phyloP scores from a whole-genome alignment of 2,329 filamentous ascomycete species.

The Ophiostoma perfectum region DNA sequence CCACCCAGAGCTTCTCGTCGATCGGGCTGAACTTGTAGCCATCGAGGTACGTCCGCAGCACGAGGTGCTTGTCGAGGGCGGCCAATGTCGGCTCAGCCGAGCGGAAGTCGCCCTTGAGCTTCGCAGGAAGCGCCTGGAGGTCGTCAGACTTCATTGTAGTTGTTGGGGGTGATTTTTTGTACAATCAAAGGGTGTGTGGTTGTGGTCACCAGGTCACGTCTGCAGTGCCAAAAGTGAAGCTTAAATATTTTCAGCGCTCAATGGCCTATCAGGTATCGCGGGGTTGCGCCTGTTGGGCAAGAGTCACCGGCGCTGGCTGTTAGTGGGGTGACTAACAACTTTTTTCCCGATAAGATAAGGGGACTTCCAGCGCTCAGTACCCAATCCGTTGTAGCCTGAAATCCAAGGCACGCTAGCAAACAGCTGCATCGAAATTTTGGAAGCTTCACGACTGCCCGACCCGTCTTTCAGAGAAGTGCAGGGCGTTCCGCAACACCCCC shows the following conservation, averaged over 20 bases:
- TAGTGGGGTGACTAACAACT: constrained; percentile 18
- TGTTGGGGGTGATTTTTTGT: background rate
- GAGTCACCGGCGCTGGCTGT: background rate
- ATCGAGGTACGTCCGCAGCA: constrained; percentile 76
- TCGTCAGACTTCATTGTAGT: constrained; percentile 52
- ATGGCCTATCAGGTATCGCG: constrained; percentile 17
- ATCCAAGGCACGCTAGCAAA: constrained; percentile 25
- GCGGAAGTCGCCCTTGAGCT: constrained; percentile 68
- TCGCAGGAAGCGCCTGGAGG: constrained; percentile 46
- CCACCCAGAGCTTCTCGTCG: constrained; percentile 78
- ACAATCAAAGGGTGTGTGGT: background rate
- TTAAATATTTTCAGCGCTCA: constrained; percentile 16
- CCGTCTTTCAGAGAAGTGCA: constrained; percentile 6
- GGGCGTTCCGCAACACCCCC: background rate
- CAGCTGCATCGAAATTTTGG: constrained; percentile 18
- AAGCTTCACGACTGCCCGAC: constrained; percentile 16
- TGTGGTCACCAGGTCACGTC: background rate
- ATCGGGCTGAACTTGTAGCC: constrained; percentile 72
- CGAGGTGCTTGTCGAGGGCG: constrained; percentile 80
- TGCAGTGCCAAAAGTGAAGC: constrained; percentile 15
- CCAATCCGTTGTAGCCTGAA: constrained; percentile 19
- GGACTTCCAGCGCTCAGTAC: background rate
- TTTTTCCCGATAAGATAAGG: constrained; percentile 26
- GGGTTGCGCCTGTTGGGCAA: constrained; percentile 13
- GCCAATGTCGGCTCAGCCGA: constrained; percentile 67